phyloP scores from a whole-genome alignment of 768 basidiomycete species.

The Piloderma croceum region DNA sequence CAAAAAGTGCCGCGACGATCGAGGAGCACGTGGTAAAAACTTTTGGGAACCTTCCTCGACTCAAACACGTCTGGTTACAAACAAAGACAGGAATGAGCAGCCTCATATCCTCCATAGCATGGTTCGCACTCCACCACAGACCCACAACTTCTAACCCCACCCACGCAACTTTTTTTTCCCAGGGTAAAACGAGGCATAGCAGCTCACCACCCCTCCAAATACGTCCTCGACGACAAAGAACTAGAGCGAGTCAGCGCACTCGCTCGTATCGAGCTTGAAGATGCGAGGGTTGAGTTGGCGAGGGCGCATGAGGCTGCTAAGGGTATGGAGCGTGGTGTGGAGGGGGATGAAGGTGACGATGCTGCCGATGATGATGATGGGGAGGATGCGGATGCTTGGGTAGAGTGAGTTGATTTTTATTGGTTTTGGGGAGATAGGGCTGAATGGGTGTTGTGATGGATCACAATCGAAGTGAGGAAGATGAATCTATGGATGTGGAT shows the following conservation, averaged over 20 bases:
- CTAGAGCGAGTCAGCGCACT: conserved; percentile 84
- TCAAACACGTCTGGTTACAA: background rate
- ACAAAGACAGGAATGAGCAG: conserved; percentile 47
- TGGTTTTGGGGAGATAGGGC: conserved; percentile 4
- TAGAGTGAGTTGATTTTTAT: conserved; percentile 64
- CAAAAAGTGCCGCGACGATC: background rate
- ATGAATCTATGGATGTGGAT: conserved; percentile 62
- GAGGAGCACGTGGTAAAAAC: background rate
- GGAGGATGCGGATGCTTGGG: conserved; percentile 60
- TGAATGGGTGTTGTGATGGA: background rate
- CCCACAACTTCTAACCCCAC: background rate
- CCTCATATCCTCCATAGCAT: conserved; percentile 69
- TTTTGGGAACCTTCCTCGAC: background rate
- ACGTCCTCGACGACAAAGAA: conserved; percentile 86
- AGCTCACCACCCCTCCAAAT: conserved; percentile 71
- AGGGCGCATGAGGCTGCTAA: conserved; percentile 72
- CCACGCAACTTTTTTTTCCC: conserved; percentile 2
- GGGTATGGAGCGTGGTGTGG: conserved; percentile 62
- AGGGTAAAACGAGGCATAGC: conserved; percentile 82
- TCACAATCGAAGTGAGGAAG: conserved; percentile 35
- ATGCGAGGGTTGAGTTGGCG: conserved; percentile 81
- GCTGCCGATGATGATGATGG: conserved; percentile 39
- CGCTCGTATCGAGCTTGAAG: conserved; percentile 83
- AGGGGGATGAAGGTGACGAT: conserved; percentile 63
- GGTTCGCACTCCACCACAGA: conserved; percentile 25